Conservation (phyloP, 257 asterid species). For the Solanum pimpinellifolium region DNA sequence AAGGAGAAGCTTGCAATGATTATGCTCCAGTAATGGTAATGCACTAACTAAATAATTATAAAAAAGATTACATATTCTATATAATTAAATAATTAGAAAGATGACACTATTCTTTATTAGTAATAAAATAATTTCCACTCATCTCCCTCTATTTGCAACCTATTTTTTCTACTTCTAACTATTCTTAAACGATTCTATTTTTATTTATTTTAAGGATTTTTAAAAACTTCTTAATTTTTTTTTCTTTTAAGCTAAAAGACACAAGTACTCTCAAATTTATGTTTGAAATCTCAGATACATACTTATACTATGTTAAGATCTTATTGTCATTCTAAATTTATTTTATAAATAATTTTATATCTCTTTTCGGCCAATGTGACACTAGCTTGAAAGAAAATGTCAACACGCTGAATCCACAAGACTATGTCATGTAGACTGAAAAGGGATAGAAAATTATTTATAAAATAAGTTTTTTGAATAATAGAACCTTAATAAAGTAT, state of each 20-base stretch:
- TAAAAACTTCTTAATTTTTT: too few species aligned
- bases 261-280: too few species aligned
- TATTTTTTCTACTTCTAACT: not conserved
- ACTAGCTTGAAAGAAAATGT: too few species aligned
- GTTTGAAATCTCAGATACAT: fast-evolving
- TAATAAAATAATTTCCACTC: not conserved
- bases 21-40: not conserved
- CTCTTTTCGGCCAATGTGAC: too few species aligned
- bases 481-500: too few species aligned
- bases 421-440: fast-evolving
- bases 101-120: not conserved
- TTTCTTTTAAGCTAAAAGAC: not conserved
- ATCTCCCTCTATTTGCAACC: not conserved
- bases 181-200: not conserved
- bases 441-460: too few species aligned
- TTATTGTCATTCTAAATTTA: too few species aligned
- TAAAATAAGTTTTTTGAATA: too few species aligned
- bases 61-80: not conserved
- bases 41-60: not conserved
- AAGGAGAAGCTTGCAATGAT: not conserved
- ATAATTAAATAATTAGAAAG: not conserved
- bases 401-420: too few species aligned
- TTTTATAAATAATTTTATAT: too few species aligned
- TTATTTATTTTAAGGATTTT: not conserved
- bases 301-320: too few species aligned